phyloP scores from a whole-genome alignment of 306 rosid species.

The Quercus variabilis region DNA sequence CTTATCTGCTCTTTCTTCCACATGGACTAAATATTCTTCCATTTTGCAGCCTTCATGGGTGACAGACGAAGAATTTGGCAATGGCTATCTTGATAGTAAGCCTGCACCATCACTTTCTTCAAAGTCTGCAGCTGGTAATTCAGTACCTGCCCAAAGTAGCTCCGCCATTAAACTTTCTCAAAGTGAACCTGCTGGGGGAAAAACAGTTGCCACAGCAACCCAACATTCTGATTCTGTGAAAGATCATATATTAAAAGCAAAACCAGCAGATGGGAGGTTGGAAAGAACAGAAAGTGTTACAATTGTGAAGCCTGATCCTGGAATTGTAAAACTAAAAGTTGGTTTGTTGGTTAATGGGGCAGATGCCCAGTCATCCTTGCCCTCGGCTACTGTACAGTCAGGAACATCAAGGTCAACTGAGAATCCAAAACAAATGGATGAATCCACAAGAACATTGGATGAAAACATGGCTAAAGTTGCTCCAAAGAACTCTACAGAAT shows the following conservation, averaged over 20 bases:
- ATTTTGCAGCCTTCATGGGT: conserved; percentile 89
- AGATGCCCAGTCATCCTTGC: conserved; percentile 59
- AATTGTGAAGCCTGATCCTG: conserved; percentile 60
- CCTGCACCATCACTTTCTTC: conserved; percentile 55
- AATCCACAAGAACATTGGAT: conserved; percentile 50
- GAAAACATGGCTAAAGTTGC: conserved; percentile 55
- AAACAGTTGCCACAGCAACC: conserved; percentile 24
- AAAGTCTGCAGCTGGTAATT: conserved; percentile 61
- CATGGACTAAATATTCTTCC: not conserved
- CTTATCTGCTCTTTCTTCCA: conserved; percentile 4
- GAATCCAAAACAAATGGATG: conserved; percentile 67
- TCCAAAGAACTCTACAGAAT: conserved; percentile 38
- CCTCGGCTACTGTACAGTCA: conserved; percentile 44
- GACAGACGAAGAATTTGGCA: conserved; percentile 93
- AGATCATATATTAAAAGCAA: conserved; percentile 56
- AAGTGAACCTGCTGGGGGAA: conserved; percentile 61
- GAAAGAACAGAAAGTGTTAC: conserved; percentile 56
- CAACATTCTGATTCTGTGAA: conserved; percentile 52
- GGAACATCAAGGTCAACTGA: conserved; percentile 66
- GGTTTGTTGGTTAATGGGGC: conserved; percentile 54
- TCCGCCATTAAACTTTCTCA: conserved; percentile 47
- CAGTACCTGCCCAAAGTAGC: conserved; percentile 48
- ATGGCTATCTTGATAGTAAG: conserved; percentile 83
- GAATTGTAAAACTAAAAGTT: conserved; percentile 60
- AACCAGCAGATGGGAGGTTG: conserved; percentile 55